Base-by-base conservation (phyloP, 2,329 filamentous ascomycete species). In the Colletotrichum horii region DNA sequence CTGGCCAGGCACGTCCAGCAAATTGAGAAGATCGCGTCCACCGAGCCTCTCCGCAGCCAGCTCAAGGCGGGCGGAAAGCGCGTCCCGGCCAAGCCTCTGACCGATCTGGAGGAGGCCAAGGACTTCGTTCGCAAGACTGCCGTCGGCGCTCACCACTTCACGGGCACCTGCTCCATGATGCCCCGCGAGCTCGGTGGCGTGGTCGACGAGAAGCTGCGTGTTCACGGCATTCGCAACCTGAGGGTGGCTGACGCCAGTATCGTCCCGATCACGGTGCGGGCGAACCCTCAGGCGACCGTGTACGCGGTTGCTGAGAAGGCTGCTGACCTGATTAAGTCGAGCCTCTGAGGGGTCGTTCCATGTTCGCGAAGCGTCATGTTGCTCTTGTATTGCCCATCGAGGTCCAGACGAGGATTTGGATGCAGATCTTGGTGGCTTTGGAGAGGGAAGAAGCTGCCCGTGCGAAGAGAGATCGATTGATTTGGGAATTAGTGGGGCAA, bases 121-220 rank as follows among this genome's bases (percentile, higher is more conserved):
- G 81, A 85, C 36, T 80, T 85, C 32, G 83, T 87, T 32, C 80
- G 82, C 6, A 78, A 79, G 36, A 78, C 80, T 1, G 79, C 82
- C 55, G 83, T 85, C 8, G 83, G 83, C 12, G 82, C 82, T 38
- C 90, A 87, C 75, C 89, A 91, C 79, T 85, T 87, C 1, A 80
- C 84, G 4, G 88, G 90, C 7, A 90, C 87, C 26, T 85, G 86
- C 62, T 85, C 87, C 22, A 90, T 90, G 88, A 81, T 88, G 78
- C 87, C 89, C 90, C 79, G 7, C 87, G 89, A 15, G 89, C 87
- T 34, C 85, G 86, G 64, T 84, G 88, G 88, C 56, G 88, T 89
- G 3, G 87, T 89, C 3, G 85, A 87, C 74, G 78, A 83, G n/a
- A 79, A 84, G 34, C 79, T 89, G 36, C 80, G 83, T 43, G 88